Evolutionary conservation across 768 basidiomycete species (phyloP).

Genomic region (Phanerodontia chrysosporium): DNA sequence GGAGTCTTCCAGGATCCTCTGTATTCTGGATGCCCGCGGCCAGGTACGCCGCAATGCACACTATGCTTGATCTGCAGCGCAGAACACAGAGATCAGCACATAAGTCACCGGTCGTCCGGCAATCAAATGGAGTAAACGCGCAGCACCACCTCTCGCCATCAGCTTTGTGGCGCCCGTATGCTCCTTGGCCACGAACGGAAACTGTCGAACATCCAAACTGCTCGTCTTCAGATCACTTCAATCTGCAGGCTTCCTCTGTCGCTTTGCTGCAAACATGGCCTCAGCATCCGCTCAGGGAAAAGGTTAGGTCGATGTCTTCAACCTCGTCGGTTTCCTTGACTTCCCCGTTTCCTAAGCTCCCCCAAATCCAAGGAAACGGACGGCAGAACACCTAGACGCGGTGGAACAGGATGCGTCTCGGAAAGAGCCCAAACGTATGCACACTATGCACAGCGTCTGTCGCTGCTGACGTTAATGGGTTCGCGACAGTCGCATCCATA

Average conservation of each 20-base stretch:
- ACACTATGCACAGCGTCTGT: background rate
- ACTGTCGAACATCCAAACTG: background rate
- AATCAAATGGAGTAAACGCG: background rate
- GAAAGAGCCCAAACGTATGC: conserved; percentile 19
- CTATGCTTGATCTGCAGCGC: too few species aligned
- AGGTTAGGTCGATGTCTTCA: background rate
- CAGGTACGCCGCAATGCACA: too few species aligned
- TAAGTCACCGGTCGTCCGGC: background rate
- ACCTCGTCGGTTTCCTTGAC: background rate
- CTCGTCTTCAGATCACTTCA: background rate
- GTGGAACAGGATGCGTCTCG: background rate
- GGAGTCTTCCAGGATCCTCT: too few species aligned
- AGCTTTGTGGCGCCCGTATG: background rate
- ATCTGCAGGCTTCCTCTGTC: background rate
- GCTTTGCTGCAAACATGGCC: background rate
- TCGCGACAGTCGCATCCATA: conserved; percentile 15
- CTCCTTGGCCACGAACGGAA: background rate
- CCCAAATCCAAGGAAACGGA: conserved; percentile 13
- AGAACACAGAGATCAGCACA: background rate
- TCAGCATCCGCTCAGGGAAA: background rate
- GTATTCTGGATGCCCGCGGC: too few species aligned
- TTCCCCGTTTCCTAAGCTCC: background rate
- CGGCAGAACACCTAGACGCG: conserved; percentile 13
- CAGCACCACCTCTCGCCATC: too few species aligned
- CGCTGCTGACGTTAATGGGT: background rate